A percentile compares a stretch with the other conserved stretches of the same genome.
Evolutionary conservation across 371 early-diverging fungal genomes (phyloP).

Genomic region (Syncephalis plumigaleata): DNA sequence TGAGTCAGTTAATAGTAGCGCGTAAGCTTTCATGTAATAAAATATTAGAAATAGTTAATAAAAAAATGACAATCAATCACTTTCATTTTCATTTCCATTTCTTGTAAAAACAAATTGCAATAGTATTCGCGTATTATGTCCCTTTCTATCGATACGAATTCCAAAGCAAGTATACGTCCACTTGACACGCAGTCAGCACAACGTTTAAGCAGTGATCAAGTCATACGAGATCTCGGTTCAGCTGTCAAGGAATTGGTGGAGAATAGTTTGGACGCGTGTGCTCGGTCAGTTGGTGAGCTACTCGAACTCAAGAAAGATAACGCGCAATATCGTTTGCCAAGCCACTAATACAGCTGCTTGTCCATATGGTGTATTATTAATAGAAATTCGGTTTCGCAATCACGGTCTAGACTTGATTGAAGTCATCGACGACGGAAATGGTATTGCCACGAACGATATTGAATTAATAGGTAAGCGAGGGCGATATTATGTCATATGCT

Average conservation of each 20-base stretch:
- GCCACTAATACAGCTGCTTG: neutral
- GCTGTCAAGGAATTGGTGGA: constrained; percentile 94
- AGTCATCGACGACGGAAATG: constrained; percentile 76
- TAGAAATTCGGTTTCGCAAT: constrained; percentile 67
- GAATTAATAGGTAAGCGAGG: constrained; percentile 37
- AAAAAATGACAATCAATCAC: too few relatives aligned
- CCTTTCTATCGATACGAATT: too few relatives aligned
- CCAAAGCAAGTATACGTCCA: too few relatives aligned
- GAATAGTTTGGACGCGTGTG: constrained; percentile 89
- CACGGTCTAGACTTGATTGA: constrained; percentile 56
- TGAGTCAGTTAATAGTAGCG: too few relatives aligned
- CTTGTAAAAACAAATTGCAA: too few relatives aligned
- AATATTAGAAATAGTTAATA: too few relatives aligned
- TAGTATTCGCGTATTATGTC: too few relatives aligned
- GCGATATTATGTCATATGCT: neutral
- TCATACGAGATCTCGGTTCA: constrained; percentile 71
- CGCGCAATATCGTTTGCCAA: neutral
- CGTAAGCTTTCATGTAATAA: too few relatives aligned
- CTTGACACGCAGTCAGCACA: too few relatives aligned
- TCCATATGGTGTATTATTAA: neutral
- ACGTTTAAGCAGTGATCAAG: constrained; percentile 37
- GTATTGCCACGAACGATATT: constrained; percentile 45
- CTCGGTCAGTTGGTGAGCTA: constrained; percentile 53
- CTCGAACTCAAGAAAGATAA: neutral
- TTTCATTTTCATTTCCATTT: too few relatives aligned